Base-by-base conservation (phyloP, 1,139 yeast species). In the Hansenula lynferdii region DNA sequence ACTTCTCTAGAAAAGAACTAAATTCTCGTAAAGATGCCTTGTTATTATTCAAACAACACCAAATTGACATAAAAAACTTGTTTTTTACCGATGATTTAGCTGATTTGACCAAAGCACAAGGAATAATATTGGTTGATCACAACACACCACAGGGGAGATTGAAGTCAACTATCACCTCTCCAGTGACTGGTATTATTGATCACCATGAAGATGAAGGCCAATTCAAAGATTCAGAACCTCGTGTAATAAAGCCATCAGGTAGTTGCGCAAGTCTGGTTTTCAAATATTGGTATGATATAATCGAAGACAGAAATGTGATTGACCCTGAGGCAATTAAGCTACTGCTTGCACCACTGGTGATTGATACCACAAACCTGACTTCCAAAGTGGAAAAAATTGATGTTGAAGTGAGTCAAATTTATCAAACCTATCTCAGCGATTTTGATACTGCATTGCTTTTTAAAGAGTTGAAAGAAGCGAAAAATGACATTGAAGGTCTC, bases 121-220 rank as follows among this genome's bases (percentile, higher is more conserved):
- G 72, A 12, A 61, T 85, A 16, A 66, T 77, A 5, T 64, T 90
- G 37, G 96, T 90, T 5, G 98, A 90, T 56, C 97, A 89, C 60
- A 89, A 94, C 54, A 69, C 70, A 31, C 65, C 82, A 12, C 85
- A 84, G 41, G 83, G 85, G 0, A 65, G 66, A 44, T 48, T 67
- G 36, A 40, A 50, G 41, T 27, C 56, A n/a, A n/a, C n/a, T 39
- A 42, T 61, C 29, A 49, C 67, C 18, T 54, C 55, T 26, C 49
- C 59, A 2, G 80, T 87, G 0, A 62, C 61, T 1, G 81, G 80
- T 0, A 76, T 92, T 11, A 73, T 92, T 25, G 98, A 90, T 54
- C 98, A 90, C 55, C 98, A 90, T 57, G 84, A 70, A 7, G 95
- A 87, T 52, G 89, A 84, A 53, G 65, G 67, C 0, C 62, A 64